phyloP scores from a whole-genome alignment of 495 filamentous ascomycete species.

The Penicillium samsonianum region DNA sequence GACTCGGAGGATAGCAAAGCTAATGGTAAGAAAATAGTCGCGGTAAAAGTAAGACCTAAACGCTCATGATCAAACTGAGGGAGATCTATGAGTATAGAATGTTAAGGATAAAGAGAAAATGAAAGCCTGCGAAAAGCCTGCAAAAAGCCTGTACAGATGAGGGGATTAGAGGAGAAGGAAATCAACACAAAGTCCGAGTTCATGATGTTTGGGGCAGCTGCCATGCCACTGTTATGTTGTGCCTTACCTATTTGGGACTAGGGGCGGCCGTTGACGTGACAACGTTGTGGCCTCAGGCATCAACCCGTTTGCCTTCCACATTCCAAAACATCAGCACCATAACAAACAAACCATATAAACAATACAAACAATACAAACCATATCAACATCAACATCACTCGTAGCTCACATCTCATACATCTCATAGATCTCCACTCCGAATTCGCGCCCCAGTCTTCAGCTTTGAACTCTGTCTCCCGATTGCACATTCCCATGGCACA shows the following conservation, averaged over 20 bases:
- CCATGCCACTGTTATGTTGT: constrained; percentile 51
- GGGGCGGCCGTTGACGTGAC: constrained; percentile 44
- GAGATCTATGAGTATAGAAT: constrained; percentile 11
- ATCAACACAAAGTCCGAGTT: constrained; percentile 34
- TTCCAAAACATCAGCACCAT: constrained; percentile 18
- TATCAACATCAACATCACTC: background rate
- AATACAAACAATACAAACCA: constrained; percentile 1
- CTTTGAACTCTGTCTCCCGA: background rate
- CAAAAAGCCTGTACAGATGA: constrained; percentile 18
- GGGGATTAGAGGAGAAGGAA: constrained; percentile 24
- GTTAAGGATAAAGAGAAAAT: constrained; percentile 17
- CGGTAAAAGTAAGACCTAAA: constrained; percentile 15
- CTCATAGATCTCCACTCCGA: background rate
- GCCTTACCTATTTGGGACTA: constrained; percentile 36
- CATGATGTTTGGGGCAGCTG: constrained; percentile 42
- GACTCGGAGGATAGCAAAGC: constrained; percentile 14
- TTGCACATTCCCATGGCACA: background rate
- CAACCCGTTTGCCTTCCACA: constrained; percentile 14
- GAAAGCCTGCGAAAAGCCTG: constrained; percentile 11
- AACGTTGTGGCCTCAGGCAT: constrained; percentile 35
- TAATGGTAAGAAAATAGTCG: constrained; percentile 11
- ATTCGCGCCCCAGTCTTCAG: background rate
- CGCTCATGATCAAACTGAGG: constrained; percentile 29
- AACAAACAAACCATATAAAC: constrained; percentile 17
- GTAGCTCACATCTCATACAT: constrained; percentile 7